Evolutionary conservation across 257 asterid genomes (phyloP), one percentile per base, ranked within the genome.

Genomic region (Solanum verrucosum): DNA sequence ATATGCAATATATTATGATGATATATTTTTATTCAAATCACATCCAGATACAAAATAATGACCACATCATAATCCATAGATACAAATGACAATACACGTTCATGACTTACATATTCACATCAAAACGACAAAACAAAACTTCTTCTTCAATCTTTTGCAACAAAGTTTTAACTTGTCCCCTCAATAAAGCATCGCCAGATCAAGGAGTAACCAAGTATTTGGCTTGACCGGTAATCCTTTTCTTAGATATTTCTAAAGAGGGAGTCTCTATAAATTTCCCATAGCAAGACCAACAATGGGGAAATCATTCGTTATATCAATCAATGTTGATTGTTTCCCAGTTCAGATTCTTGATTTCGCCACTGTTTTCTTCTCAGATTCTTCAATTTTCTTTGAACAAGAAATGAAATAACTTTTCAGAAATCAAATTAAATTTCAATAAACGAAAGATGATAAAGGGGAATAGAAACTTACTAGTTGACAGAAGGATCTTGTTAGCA

Each of bases 91-190:
- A 49, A 15, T 49, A 15, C 7, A 15, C 0, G 3, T 14, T 14
- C 59, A 49, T 49, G 59, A 49, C 59, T 49, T 49, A 49, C 59
- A 49, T 14, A 14, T 14, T 49, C 59, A 49, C 59, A 49, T 49
- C 59, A 49, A 49, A 14, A 49, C 3, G 18, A 49, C 59, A 49
- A 49, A 49, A 15, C 21, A 49, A 49, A 0, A 93, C 96, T 88
- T 96, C 99, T 90, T 94, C 98, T 89, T 97, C 99, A 68, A 97
- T 98, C 52, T 94, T 97, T 89, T 95, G 98, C 92, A 97, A 79
- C 71, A 97, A 93, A 86, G 92, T 97, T 89, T 94, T 97, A 68
- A 95, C 99, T 87, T 97, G 98, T 5, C 96, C 96, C 75, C 99
- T 95, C 96, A 96, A 90, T 16, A 97, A 92, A 9, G 95, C 98